Evolutionary conservation across 78 protist genomes (phyloP).

Genomic region (Tieghemostelium lacteum): DNA sequence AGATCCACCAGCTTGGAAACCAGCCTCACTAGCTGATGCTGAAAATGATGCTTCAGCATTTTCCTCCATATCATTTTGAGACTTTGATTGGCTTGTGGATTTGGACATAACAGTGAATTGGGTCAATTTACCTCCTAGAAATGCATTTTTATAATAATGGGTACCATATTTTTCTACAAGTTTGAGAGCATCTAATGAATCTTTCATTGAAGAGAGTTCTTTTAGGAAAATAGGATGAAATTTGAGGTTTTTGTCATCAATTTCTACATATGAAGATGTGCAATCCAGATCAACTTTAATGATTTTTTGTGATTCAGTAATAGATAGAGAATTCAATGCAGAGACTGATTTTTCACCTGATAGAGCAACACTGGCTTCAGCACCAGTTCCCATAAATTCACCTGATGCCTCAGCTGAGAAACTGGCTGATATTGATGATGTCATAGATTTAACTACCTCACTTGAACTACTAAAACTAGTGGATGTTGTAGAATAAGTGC

Average conservation of each 20-base stretch:
- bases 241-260: not conserved
- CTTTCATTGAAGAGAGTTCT: not conserved
- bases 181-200: not conserved
- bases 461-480: not conserved
- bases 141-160: not conserved
- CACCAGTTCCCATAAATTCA: not conserved
- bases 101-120: not conserved
- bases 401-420: not conserved
- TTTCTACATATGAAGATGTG: constrained; percentile 6
- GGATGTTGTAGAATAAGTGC: constrained; percentile 13
- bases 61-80: not conserved
- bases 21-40: not conserved
- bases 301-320: not conserved
- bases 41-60: not conserved
- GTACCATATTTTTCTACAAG: not conserved
- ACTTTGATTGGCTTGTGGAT: not conserved
- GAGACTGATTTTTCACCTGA: not conserved
- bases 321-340: not conserved
- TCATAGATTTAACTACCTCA: not conserved
- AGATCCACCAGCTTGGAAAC: not conserved
- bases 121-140: not conserved
- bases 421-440: not conserved
- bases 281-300: not conserved
- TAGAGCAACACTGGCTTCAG: not conserved
- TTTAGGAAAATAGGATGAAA: constrained; percentile 26